Evolutionary conservation across 202 grass and related monocot species (phyloP), one percentile per base, ranked within the genome.

Genomic region (Carex arenaria): DNA sequence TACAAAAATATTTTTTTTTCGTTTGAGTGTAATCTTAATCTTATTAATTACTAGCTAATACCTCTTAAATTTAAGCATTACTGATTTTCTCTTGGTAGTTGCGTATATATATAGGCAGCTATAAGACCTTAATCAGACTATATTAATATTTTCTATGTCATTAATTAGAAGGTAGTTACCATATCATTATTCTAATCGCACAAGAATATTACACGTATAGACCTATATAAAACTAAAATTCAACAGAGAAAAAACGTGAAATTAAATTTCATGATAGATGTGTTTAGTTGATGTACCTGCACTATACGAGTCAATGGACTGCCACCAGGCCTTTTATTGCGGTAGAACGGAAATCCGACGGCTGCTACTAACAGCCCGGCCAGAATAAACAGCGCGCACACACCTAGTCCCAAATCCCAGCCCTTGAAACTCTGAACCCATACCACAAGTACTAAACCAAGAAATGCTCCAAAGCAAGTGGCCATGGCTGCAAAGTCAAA

Each of bases 361-460:
- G 85, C 91, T 51, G 78, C 78, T 42, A 87, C 85, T 32, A 97
- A 42, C 74, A 93, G 60, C 70, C 89, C 90, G 32, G 71, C 17
- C 8, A 93, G 85, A 85, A 90, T 78, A 72, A 64, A 18, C 36
- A 91, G 22, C 31, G 89, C 89, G 67, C 78, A 93, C 2, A 93
- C 10, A 23, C 79, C 87, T 70, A 97, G 89, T 10, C 94, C 89
- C 66, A 93, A 62, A 78, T 81, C 76, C 91, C 94, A 97, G 0
- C 91, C 89, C 72, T 90, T 78, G 79, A 89, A 88, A 73, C 82
- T 88, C 82, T 97, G 78, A 13, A 97, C 87, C 89, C 91, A 93
- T 20, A 91, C 91, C 61, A 97, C 40, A 67, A 97, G 85, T 26
- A 64, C 45, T 80, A 93, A 76, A 36, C 94, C 91, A 38, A 88